phyloP scores from a whole-genome alignment of 257 asterid species.

The Knoxia roxburghii region DNA sequence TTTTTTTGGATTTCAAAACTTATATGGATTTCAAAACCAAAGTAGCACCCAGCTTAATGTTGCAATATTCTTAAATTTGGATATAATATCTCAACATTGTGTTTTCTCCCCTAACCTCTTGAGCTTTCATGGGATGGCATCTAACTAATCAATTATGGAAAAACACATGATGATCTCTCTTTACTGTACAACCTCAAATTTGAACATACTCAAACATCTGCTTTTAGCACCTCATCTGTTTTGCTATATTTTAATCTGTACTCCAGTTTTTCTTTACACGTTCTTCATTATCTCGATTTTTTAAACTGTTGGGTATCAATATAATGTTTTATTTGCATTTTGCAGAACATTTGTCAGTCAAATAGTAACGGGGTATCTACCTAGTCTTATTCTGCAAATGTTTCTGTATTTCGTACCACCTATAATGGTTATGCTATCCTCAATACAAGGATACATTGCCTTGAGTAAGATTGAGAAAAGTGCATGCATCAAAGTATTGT shows the following conservation, averaged over 20 bases:
- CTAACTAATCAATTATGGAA: background rate
- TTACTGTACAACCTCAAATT: background rate
- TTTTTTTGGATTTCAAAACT: background rate
- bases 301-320: slow-evolving; percentile 9
- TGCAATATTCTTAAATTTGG: too few species aligned
- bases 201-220: background rate
- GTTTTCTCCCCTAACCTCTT: too few species aligned
- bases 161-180: background rate
- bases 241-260: background rate
- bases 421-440: slow-evolving; percentile 71
- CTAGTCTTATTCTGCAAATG: slow-evolving; percentile 79
- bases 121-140: background rate
- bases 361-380: slow-evolving; percentile 92
- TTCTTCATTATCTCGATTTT: background rate
- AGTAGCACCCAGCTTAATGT: background rate
- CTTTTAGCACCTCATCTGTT: background rate
- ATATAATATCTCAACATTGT: background rate
- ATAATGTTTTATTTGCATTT: slow-evolving; percentile 12
- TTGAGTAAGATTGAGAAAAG: slow-evolving; percentile 84
- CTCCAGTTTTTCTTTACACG: background rate
- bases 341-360: slow-evolving; percentile 71
- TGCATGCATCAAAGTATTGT: slow-evolving; percentile 77
- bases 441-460: slow-evolving; percentile 88
- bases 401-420: slow-evolving; percentile 70
- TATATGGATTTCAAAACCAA: too few species aligned